Evolutionary conservation across 768 basidiomycete species (phyloP), one percentile per base, ranked within the genome.

Genomic region (Daedaleopsis nitida): DNA sequence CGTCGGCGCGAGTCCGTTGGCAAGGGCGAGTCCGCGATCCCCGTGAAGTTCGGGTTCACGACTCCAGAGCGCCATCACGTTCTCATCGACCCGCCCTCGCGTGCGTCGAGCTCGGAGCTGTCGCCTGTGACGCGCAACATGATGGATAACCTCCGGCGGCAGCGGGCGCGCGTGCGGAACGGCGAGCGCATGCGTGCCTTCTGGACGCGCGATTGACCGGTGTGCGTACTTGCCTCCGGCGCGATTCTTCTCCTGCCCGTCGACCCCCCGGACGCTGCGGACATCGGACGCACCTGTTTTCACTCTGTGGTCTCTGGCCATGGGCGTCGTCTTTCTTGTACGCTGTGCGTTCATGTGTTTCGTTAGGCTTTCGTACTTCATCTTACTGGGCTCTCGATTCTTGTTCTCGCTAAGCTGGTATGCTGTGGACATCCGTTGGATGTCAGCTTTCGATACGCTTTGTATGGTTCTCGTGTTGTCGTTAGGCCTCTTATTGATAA

Each of bases 81-180:
- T 7, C 47, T 49, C 47, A 39, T 55, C 32, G 58, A 70, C 3
- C 69, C 66, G 52, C 81, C 86, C 3, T 90, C 88, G 1, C 88
- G 90, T 21, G 82, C 87, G 23, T 86, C 83, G 32, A 90, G 89
- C 2, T 83, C 88, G 11, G 91, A 92, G 63, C 75, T 92, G 52
- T 92, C 90, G 19, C 88, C 88, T 14, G 75, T 86, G 35, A 86
- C 82, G 6, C 80, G 79, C 65, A 80, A 86, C 69, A 79, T 92
- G 68, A 92, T 92, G 90, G 74, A 76, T 58, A 81, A 86, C 65
- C 69, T 87, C 47, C 78, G 90, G 53, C 70, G 74, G 58, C 75
- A 79, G 66, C 70, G 73, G 51, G 60, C 62, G 64, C 65, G 70
- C 13, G 64, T 67, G 38, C 66, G 68, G 10, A 58, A 64, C 54